phyloP scores from a whole-genome alignment of 176 grass and related monocot species.

The Musa schizocarpa region DNA sequence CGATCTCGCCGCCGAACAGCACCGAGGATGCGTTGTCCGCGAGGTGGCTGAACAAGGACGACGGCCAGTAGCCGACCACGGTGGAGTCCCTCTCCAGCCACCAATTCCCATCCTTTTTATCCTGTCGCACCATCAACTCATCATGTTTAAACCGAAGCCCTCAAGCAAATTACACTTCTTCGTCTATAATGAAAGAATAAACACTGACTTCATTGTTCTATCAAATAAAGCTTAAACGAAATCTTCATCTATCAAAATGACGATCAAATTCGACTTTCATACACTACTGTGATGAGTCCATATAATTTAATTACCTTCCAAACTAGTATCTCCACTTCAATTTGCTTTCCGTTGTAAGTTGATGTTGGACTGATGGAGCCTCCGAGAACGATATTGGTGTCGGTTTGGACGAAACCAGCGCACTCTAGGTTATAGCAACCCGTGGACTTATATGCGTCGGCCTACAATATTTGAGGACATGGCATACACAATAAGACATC shows the following conservation, averaged over 20 bases:
- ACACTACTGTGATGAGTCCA: too few species aligned
- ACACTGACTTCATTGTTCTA: too few species aligned
- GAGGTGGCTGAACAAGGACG: background rate
- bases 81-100: background rate
- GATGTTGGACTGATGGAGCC: constrained; percentile 57
- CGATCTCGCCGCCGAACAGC: constrained; percentile 8
- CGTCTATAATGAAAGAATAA: too few species aligned
- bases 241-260: background rate
- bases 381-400: constrained; percentile 60
- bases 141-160: too few species aligned
- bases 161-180: too few species aligned
- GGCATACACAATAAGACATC: background rate
- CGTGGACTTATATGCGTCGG: constrained; percentile 64
- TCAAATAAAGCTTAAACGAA: too few species aligned
- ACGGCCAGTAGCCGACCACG: constrained; percentile 13
- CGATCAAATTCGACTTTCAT: too few species aligned
- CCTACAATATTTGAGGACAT: constrained; percentile 19
- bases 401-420: constrained; percentile 66
- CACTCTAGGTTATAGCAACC: constrained; percentile 90
- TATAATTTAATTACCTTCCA: constrained; percentile 46
- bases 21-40: background rate
- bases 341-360: constrained; percentile 51
- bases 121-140: background rate
- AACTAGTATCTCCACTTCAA: constrained; percentile 52
- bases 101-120: background rate